Percentiles rank a stretch among this genome's conserved stretches.
phyloP scores from a whole-genome alignment of 2,329 filamentous ascomycete species.

The Hymenoscyphus scutula region DNA sequence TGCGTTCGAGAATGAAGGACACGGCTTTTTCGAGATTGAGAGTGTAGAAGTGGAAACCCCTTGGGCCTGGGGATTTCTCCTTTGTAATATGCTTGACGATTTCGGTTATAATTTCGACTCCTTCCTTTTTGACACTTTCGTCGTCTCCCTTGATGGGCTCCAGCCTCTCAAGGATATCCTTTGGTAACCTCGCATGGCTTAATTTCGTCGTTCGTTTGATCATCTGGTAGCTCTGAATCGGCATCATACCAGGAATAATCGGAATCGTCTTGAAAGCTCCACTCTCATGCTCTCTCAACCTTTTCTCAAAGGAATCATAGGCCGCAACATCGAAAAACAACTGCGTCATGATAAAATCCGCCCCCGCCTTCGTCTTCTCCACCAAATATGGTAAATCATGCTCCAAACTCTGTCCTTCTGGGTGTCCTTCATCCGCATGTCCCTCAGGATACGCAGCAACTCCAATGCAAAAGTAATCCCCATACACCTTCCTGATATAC shows the following conservation, averaged over 20 bases:
- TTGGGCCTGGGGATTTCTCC: conserved; percentile 55
- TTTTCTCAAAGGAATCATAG: conserved; percentile 76
- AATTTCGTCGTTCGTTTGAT: conserved; percentile 91
- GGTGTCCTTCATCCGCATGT: conserved; percentile 86
- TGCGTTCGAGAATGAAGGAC: conserved; percentile 84
- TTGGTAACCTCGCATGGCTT: conserved; percentile 81
- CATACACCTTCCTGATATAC: conserved; percentile 83
- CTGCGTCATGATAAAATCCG: conserved; percentile 98
- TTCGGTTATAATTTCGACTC: conserved; percentile 80
- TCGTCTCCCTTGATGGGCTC: conserved; percentile 75
- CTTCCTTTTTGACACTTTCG: conserved; percentile 75
- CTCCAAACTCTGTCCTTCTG: conserved; percentile 65
- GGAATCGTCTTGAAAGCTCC: conserved; percentile 82
- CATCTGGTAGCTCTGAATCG: conserved; percentile 96
- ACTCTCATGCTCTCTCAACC: conserved; percentile 75
- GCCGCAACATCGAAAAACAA: conserved; percentile 89
- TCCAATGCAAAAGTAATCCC: conserved; percentile 94
- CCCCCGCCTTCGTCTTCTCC: conserved; percentile 87
- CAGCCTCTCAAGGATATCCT: conserved; percentile 65
- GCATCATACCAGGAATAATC: conserved; percentile 95
- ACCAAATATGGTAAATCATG: conserved; percentile 85
- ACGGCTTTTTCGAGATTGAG: conserved; percentile 95
- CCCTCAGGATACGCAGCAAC: conserved; percentile 95
- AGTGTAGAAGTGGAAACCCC: conserved; percentile 96
- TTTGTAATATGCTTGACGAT: conserved; percentile 76